Evolutionary conservation across 108 stramenopile species (phyloP), one percentile per base, ranked within the genome.

Genomic region (Cyclotella sp.): DNA sequence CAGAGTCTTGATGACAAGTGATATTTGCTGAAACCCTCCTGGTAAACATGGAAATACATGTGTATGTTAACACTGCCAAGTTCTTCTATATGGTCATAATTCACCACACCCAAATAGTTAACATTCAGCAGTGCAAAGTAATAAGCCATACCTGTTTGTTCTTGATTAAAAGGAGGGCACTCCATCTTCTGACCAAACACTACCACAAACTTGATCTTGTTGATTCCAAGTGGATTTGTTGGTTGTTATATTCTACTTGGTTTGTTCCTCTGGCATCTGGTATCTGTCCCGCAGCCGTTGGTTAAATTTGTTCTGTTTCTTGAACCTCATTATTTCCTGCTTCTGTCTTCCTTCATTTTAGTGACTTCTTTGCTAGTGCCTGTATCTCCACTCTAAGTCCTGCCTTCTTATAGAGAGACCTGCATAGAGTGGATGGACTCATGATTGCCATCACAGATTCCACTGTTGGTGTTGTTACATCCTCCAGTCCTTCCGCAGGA

Each of bases 41-140:
- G 63, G 28, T 67, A 67, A 1, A 51, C 47, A 67, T 67, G 47
- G 11, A 15, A 28, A 51, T 67, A 26, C 65, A 67, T 67, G 24
- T 67, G 65, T 1, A 27, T 27, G 27, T 10, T 12, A 2, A 68
- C 18, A 10, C 10, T 22, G 7, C 49, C 67, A 53, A n/a, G 29
- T n/a, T 6, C 30, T 39, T 34, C 0, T 7, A 34, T n/a, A 14
- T 47, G 19, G 6, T 8, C 24, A 27, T 67, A n/a, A 47, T 47
- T 28, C 9, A 67, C 65, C 21, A 51, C 12, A 9, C 65, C 47
- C 9, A 47, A 9, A 67, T 67, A 51, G 47, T 29, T 29, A 24
- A 51, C 47, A 18, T 9, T 67, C 15, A 67, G 27, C 11, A 47
- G 65, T 11, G 65, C 47, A 51, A 27, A 67, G 28, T 67, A 67